Evolutionary conservation across 1,284 basidiomycete genomes (phyloP), one percentile per base, ranked within the genome.

Genomic region (Puccinia brachypodii): DNA sequence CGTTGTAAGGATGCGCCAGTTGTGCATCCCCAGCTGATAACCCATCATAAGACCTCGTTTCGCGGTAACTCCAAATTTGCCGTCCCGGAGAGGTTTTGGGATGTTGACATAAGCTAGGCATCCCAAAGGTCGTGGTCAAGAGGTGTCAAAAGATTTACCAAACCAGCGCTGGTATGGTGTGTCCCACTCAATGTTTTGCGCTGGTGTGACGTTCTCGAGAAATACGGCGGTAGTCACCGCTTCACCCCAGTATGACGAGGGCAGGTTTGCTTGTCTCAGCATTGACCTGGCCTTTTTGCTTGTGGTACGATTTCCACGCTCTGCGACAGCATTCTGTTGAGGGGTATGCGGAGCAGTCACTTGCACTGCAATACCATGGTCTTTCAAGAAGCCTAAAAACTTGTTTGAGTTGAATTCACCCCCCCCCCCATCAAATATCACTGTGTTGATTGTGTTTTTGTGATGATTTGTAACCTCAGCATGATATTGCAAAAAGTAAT

Each of bases 21-120:
- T 80, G 44, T 80, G 47, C 53, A 69, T 40, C 19, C 66, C 36
- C 6, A n/a, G 36, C 36, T 75, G 73, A 50, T 76, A 76, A 0
- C 75, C 64, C 2, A 77, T 33, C 1, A 77, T 3, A 0, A 77
- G 13, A 2, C 76, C 64, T 53, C 31, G 13, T 42, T 38, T 53
- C 8, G 60, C 42, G 7, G 64, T 68, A n/a, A 36, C 64, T 0
- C 60, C 47, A 53, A 77, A 68, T n/a, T 77, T 77, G 0, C 76
- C 64, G 0, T 47, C 11, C n/a, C 31, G n/a, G 3, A 22, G n/a
- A n/a, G 50, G 7, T 38, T 66, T 68, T 0, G 33, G 47, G 22
- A 77, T 53, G 25, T 66, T 53, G 9, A 76, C 19, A 31, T 76
- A 76, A 0, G 64, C 44, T 14, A n/a, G 8, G 28, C 75, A 68